Evolutionary conservation across 2,329 filamentous ascomycete species (phyloP), one percentile per base, ranked within the genome.

Genomic region (Diaporthe sp.): DNA sequence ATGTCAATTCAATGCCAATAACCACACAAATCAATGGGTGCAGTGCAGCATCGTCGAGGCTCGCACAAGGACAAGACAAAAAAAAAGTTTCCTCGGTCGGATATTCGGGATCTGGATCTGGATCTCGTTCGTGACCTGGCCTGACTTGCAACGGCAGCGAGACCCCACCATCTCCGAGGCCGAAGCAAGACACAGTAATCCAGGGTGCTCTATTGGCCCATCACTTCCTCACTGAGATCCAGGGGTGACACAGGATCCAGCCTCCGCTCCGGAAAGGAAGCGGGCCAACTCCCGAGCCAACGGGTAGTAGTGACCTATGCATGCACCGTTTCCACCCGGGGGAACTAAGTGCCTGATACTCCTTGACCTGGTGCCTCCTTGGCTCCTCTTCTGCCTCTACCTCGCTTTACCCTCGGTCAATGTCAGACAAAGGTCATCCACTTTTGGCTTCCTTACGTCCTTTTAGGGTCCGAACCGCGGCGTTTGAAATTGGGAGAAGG

Each of bases 361-460:
- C 22, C n/a, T 22, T 53, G 8, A 19, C 25, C 42, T 25, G 13
- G 62, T 46, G 31, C 31, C 31, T 51, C 15, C 31, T 19, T 31
- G 3, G 34, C 59, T 42, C 58, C 58, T 25, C 58, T n/a, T 13
- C 28, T 22, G 28, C n/a, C 25, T 19, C 5, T 31, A 2, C 25
- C 28, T 49, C 10, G 28, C 42, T 51, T 25, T 68, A 68, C 44
- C 65, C 65, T 68, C 65, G 65, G 65, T 68, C 65, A 68, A 39
- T 68, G 62, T 68, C 62, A 68, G 65, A 68, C 46, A 68, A 39
- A 68, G 46, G 65, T 68, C 65, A 68, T 68, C 65, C 65, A 68
- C 65, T 68, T 68, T 53, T 8, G 3, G 22, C 65, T 68, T 68
- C 46, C 65, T 39, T 5, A 7, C 22, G 31, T 53, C 65, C 46